phyloP scores from a whole-genome alignment of 2,329 filamentous ascomycete genomes.

The Sarocladiaceae sp. region DNA sequence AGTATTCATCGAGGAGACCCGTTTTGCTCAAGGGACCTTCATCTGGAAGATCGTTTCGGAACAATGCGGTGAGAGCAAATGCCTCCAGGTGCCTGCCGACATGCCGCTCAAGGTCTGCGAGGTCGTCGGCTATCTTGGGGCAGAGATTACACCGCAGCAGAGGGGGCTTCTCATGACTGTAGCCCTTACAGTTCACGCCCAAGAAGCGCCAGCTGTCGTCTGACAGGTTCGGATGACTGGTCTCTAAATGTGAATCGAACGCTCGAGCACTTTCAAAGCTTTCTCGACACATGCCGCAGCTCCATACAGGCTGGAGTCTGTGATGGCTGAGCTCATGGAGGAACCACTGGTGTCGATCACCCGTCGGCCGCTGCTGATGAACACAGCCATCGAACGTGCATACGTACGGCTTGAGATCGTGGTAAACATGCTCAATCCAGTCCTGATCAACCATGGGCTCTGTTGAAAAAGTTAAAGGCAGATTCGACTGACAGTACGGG shows the following conservation, averaged over 20 bases:
- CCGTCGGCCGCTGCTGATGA: neutral
- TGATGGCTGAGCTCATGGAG: neutral
- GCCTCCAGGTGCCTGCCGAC: neutral
- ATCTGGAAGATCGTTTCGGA: neutral
- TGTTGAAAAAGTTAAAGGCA: neutral
- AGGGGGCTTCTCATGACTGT: neutral
- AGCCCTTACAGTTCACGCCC: neutral
- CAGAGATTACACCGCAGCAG: neutral
- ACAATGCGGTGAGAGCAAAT: neutral
- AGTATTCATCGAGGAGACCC: neutral
- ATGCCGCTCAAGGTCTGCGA: neutral
- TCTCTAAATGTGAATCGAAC: neutral
- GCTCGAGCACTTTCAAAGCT: neutral
- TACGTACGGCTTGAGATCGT: neutral
- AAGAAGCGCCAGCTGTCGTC: neutral
- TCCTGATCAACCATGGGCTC: neutral
- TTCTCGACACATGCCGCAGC: neutral
- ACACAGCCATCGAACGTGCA: neutral
- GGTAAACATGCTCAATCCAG: neutral
- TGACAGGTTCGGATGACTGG: neutral
- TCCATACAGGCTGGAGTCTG: neutral
- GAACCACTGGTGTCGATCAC: neutral
- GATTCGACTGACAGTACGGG: neutral
- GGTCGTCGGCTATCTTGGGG: neutral
- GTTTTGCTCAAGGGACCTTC: neutral